Evolutionary conservation across 345 rosid species (phyloP).

Genomic region (Populus davidiana): DNA sequence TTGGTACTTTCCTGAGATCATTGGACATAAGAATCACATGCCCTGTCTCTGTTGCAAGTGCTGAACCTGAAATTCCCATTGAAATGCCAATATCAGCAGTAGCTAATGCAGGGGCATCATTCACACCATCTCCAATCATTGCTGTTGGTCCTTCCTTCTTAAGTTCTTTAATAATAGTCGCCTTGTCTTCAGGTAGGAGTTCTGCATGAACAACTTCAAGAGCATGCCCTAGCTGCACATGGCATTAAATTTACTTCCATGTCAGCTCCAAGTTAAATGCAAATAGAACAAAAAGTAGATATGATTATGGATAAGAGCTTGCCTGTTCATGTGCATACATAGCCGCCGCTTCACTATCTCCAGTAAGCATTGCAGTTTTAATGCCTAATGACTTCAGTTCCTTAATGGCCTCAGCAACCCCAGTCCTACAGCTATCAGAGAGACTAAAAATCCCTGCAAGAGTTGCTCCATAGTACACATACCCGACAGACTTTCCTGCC

Average conservation of each 20-base stretch:
- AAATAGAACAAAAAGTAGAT: neutral
- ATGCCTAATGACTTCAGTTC: slow-evolving; percentile 54
- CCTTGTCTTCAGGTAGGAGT: slow-evolving; percentile 80
- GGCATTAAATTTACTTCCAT: neutral
- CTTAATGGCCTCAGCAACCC: slow-evolving; percentile 59
- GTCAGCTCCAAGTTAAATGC: neutral
- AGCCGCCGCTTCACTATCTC: slow-evolving; percentile 71
- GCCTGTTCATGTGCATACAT: slow-evolving; percentile 80
- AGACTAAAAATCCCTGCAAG: slow-evolving; percentile 58
- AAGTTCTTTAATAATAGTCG: slow-evolving; percentile 42
- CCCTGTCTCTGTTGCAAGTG: slow-evolving; percentile 84
- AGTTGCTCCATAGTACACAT: slow-evolving; percentile 45
- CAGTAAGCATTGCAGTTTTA: slow-evolving; percentile 76
- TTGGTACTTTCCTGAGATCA: slow-evolving; percentile 68
- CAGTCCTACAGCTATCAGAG: slow-evolving; percentile 73
- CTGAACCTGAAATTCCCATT: slow-evolving; percentile 87
- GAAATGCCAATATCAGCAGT: slow-evolving; percentile 85
- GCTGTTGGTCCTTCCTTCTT: slow-evolving; percentile 60
- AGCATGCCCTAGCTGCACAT: slow-evolving; percentile 57
- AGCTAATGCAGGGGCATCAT: slow-evolving; percentile 96
- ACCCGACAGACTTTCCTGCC: slow-evolving; percentile 61
- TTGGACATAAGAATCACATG: slow-evolving; percentile 79
- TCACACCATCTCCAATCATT: slow-evolving; percentile 90
- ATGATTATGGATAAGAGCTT: neutral
- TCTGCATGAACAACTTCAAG: slow-evolving; percentile 61